A percentile compares a stretch with the other conserved stretches of the same genome.
phyloP scores from a whole-genome alignment of 2,329 filamentous ascomycete species.

The Aciculosporium take region DNA sequence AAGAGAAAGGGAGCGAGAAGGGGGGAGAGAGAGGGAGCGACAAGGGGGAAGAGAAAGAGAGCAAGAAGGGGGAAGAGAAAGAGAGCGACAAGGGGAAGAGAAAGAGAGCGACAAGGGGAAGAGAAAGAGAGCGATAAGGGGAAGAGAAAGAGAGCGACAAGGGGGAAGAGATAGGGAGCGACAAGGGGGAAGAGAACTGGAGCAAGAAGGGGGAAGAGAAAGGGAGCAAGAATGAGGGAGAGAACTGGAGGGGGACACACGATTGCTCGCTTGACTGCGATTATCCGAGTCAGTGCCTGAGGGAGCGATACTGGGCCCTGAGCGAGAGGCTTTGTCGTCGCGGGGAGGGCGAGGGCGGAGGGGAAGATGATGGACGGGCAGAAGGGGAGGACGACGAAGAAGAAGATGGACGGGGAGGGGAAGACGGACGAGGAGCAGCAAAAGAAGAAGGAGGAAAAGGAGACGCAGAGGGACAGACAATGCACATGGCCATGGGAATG shows the following conservation, averaged over 20 bases:
- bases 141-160: not conserved
- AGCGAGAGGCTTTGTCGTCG: not conserved
- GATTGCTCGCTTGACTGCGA: slow-evolving; percentile 13
- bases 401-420: too few species aligned
- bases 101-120: too few species aligned
- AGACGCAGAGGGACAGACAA: too few species aligned
- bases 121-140: not conserved
- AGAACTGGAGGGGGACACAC: slow-evolving; percentile 2
- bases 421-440: too few species aligned
- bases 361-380: not conserved
- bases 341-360: not conserved
- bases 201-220: not conserved
- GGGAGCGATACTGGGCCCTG: slow-evolving; percentile 4
- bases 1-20: not conserved
- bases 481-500: too few species aligned
- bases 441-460: too few species aligned
- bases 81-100: not conserved
- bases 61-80: not conserved
- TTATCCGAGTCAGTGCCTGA: slow-evolving; percentile 12
- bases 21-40: not conserved
- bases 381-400: too few species aligned
- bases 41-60: not conserved
- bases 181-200: too few species aligned
- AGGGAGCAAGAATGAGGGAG: not conserved
- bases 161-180: not conserved